Evolutionary conservation across 2,329 filamentous ascomycete species (phyloP).

Genomic region (Xylariaceae sp.): DNA sequence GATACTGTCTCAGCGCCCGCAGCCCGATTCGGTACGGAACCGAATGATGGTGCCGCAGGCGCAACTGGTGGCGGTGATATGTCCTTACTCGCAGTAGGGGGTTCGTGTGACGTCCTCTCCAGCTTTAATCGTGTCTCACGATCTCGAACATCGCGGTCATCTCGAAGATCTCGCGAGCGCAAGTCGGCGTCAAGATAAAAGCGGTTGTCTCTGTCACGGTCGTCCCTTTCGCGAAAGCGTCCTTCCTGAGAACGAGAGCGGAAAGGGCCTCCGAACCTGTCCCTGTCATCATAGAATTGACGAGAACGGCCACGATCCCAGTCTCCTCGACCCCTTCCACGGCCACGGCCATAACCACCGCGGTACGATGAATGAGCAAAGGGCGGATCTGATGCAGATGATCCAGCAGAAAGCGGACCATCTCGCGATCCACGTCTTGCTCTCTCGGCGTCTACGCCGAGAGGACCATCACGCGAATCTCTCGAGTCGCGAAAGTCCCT

Average conservation of each 20-base stretch:
- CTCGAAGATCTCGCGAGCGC: constrained; percentile 41
- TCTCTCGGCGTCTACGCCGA: constrained; percentile 62
- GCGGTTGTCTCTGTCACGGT: constrained; percentile 36
- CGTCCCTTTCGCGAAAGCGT: constrained; percentile 49
- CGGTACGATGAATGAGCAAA: constrained; percentile 52
- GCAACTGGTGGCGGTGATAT: constrained; percentile 54
- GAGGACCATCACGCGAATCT: constrained; percentile 45
- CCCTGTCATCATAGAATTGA: constrained; percentile 58
- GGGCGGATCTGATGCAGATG: constrained; percentile 62
- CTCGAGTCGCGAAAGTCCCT: constrained; percentile 60
- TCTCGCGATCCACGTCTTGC: constrained; percentile 66
- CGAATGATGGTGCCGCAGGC: constrained; percentile 54
- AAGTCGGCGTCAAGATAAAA: constrained; percentile 34
- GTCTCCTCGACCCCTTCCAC: constrained; percentile 46
- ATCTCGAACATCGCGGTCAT: constrained; percentile 45
- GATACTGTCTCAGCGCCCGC: constrained; percentile 34
- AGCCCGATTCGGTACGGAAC: constrained; percentile 47
- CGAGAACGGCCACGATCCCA: constrained; percentile 47
- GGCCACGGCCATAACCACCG: constrained; percentile 51
- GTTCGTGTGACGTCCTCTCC: constrained; percentile 49
- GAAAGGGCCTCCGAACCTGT: constrained; percentile 41
- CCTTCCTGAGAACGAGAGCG: constrained; percentile 63
- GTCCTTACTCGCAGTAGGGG: constrained; percentile 43
- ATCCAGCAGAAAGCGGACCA: constrained; percentile 66
- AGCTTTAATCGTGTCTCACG: constrained; percentile 42